Evolutionary conservation across 371 early-diverging fungal genomes (phyloP), one percentile per base, ranked within the genome.

Genomic region (Rhizomucor pusillus): DNA sequence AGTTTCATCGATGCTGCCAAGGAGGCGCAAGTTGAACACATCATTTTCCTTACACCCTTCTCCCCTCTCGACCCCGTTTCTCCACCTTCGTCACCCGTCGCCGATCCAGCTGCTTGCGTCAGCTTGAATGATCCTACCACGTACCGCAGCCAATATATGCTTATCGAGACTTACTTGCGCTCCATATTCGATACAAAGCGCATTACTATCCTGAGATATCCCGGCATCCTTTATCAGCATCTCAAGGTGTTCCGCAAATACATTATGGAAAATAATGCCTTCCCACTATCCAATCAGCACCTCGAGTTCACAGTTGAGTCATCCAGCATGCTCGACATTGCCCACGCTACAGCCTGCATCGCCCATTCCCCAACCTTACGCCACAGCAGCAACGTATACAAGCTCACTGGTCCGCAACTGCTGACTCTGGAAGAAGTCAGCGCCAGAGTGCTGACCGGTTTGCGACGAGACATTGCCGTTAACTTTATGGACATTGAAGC

Each of bases 1-100:
- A 77, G 77, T 23, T 77, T 71, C 20, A 69, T 73, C 51, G 77
- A 73, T 54, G 74, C 74, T 39, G 77, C 77, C 41, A 73, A 69
- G 35, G 57, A 65, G 25, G 77, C 77, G 16, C 50, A 67, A 39
- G 77, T 73, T 13, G 59, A 67, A 19, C 77, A 77, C 47, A 48
- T 77, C 22, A 69, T 77, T n/a, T 77, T 77, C 47, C 46, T 77
- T 18, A 67, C 72, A 14, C 74, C 77, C 16, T 77, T 73, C 36
- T 66, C 72, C 10, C 74, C 74, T 11, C 44, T 67, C 19, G 74
- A 77, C 41, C 60, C 63, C 13, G 46, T 59, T 10, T 60, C 66
- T 10, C 68, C 73, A 29, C 64, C 69, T 18, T 39, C 56, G 20
- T 58, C 64, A 10, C 65, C 64, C 12, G 34, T 45, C 16, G 50